Percentiles rank a stretch among this genome's conserved stretches.
These are phyloP conservation scores for Balansia obtecta DNA, from an alignment of 2,329 filamentous ascomycete species.

Conservation along the genomic window DNA sequence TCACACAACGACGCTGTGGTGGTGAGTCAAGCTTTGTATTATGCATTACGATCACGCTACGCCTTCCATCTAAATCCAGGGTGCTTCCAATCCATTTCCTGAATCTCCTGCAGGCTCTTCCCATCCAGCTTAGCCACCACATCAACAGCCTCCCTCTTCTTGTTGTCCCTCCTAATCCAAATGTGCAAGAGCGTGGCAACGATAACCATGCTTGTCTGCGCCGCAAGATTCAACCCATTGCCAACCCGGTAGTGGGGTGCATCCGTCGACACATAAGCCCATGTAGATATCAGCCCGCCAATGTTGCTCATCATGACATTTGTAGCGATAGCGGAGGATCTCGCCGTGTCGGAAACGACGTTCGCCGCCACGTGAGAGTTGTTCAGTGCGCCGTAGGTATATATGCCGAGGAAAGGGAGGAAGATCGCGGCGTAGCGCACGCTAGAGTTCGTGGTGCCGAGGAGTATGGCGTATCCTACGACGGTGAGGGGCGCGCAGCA, in stretches of 20 bases:
- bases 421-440: conserved; percentile 58
- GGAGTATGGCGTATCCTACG: conserved; percentile 56
- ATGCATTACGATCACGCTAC: neutral
- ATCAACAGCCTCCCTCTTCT: conserved; percentile 39
- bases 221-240: conserved; percentile 57
- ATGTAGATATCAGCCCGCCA: conserved; percentile 50
- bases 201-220: conserved; percentile 42
- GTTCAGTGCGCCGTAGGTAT: conserved; percentile 48
- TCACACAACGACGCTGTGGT: neutral
- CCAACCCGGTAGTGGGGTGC: conserved; percentile 55
- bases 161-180: conserved; percentile 55
- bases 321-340: conserved; percentile 47
- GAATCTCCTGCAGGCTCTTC: conserved; percentile 37
- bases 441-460: conserved; percentile 35
- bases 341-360: conserved; percentile 55
- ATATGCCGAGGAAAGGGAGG: conserved; percentile 49
- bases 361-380: conserved; percentile 57
- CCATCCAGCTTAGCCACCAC: conserved; percentile 45
- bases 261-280: conserved; percentile 51
- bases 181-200: conserved; percentile 33
- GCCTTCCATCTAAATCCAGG: conserved; percentile 50
- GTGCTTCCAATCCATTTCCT: conserved; percentile 56
- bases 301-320: conserved; percentile 37
- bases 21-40: neutral
- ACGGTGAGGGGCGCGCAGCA: conserved; percentile 47